Conservation (phyloP, 2,329 filamentous ascomycete genomes). For the Penicillium sp. region DNA sequence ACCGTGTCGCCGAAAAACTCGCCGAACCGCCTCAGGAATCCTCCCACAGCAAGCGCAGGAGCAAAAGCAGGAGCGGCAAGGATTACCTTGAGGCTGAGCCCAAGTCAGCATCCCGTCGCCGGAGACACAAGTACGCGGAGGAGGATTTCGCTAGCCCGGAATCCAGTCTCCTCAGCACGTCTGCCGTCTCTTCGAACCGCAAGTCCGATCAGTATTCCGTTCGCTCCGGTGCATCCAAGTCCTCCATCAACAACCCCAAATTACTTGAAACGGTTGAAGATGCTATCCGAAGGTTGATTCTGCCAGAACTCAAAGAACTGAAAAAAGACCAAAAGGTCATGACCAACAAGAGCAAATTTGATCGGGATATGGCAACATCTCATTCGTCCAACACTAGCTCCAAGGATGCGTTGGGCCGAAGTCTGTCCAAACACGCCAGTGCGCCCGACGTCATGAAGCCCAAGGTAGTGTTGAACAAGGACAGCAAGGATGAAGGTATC, state of each 20-base stretch:
- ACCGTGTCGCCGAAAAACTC: conserved; percentile 70
- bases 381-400: conserved; percentile 57
- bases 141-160: conserved; percentile 59
- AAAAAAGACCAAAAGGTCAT: conserved; percentile 86
- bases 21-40: conserved; percentile 52
- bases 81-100: conserved; percentile 47
- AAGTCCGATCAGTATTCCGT: conserved; percentile 61
- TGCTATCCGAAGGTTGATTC: conserved; percentile 82
- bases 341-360: conserved; percentile 69
- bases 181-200: conserved; percentile 55
- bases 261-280: conserved; percentile 90
- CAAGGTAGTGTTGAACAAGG: conserved; percentile 60
- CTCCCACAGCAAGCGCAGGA: conserved; percentile 45
- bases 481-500: conserved; percentile 60
- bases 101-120: conserved; percentile 49
- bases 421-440: conserved; percentile 62
- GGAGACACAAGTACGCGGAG: conserved; percentile 53
- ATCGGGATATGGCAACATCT: conserved; percentile 64
- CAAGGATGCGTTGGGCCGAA: conserved; percentile 56
- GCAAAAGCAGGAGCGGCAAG: conserved; percentile 44
- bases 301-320: conserved; percentile 87
- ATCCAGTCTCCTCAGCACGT: conserved; percentile 62
- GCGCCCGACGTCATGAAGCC: conserved; percentile 63
- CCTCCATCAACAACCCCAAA: conserved; percentile 89
- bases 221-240: conserved; percentile 61